These are phyloP conservation scores for Haplographium delicatum DNA, from an alignment of 495 filamentous ascomycete species.

Conservation along the genomic window DNA sequence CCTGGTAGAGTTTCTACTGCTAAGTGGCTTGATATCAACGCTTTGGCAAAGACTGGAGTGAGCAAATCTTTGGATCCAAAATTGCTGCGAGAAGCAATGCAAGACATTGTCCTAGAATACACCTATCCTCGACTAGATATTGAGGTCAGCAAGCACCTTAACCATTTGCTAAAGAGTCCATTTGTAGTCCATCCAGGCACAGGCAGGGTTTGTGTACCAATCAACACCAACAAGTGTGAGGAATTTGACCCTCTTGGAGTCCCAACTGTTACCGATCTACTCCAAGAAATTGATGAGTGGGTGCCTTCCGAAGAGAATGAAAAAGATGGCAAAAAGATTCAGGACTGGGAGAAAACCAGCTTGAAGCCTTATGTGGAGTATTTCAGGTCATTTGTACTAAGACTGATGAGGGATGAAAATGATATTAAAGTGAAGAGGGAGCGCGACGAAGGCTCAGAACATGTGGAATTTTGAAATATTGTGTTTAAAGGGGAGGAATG, in stretches of 20 bases:
- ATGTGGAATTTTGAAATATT: constrained; percentile 55
- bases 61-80: constrained; percentile 58
- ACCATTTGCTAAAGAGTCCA: constrained; percentile 92
- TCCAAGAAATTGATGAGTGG: constrained; percentile 79
- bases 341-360: constrained; percentile 96
- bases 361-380: constrained; percentile 88
- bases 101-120: constrained; percentile 93
- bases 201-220: constrained; percentile 90
- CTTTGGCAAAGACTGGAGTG: constrained; percentile 66
- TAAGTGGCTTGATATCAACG: constrained; percentile 94
- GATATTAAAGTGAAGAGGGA: constrained; percentile 69
- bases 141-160: constrained; percentile 93
- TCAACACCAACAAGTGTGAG: constrained; percentile 63
- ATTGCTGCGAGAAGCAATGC: constrained; percentile 78
- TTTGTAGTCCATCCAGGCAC: constrained; percentile 96
- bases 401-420: constrained; percentile 75
- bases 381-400: constrained; percentile 75
- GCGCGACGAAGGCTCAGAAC: constrained; percentile 37
- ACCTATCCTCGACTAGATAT: constrained; percentile 97
- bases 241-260: constrained; percentile 83
- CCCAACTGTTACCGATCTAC: constrained; percentile 75
- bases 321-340: constrained; percentile 38
- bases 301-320: constrained; percentile 37
- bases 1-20: constrained; percentile 65
- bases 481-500: not conserved